A percentile compares a stretch with the other conserved stretches of the same genome.
phyloP scores from a whole-genome alignment of 805 yeast genomes.

The Nakazawaea holstii region DNA sequence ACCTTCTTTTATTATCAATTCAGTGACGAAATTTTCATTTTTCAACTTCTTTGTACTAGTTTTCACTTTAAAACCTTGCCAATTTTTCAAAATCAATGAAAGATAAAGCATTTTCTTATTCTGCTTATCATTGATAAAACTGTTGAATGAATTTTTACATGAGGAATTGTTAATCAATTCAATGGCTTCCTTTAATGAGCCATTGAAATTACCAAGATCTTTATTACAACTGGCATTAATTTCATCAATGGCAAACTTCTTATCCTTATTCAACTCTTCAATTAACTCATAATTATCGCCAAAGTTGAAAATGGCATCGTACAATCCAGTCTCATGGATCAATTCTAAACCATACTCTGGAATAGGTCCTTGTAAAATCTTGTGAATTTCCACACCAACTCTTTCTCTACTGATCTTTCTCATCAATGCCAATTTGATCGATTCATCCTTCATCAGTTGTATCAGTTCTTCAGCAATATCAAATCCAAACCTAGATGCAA shows the following conservation, averaged over 20 bases:
- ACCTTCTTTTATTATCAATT: constrained; percentile 46
- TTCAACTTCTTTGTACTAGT: constrained; percentile 31
- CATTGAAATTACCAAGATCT: constrained; percentile 15
- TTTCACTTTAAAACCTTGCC: constrained; percentile 32
- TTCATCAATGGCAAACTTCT: constrained; percentile 15
- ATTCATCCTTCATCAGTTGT: constrained; percentile 56
- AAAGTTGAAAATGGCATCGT: constrained; percentile 51
- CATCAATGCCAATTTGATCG: constrained; percentile 52
- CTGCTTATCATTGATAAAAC: constrained; percentile 9
- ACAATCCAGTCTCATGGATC: constrained; percentile 50
- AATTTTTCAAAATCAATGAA: constrained; percentile 44
- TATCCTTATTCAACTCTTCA: constrained; percentile 14
- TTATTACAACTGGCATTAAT: constrained; percentile 15
- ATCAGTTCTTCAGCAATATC: constrained; percentile 52
- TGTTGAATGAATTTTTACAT: constrained; percentile 6
- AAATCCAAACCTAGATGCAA: constrained; percentile 77
- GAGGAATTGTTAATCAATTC: constrained; percentile 6
- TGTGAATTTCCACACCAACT: constrained; percentile 79
- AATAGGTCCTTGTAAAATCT: constrained; percentile 60
- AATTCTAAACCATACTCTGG: constrained; percentile 60
- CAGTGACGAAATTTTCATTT: constrained; percentile 33
- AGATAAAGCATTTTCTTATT: constrained; percentile 37
- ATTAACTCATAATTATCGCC: constrained; percentile 22
- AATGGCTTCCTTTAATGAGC: constrained; percentile 8
- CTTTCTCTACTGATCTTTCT: constrained; percentile 86